Conservation (phyloP, 495 filamentous ascomycete species). For the Xylaria acuta region DNA sequence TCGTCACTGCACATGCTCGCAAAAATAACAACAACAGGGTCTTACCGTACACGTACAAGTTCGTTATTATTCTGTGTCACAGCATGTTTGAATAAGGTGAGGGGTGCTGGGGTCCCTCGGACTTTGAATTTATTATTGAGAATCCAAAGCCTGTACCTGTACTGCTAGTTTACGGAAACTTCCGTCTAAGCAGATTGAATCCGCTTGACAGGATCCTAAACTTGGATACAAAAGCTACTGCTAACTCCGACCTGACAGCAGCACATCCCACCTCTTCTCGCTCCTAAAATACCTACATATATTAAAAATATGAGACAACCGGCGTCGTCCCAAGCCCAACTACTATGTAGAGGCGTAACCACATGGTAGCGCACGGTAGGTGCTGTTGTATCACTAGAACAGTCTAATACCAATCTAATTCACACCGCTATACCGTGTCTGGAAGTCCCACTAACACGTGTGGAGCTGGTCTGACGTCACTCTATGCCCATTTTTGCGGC, state of each 20-base stretch:
- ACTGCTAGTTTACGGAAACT: not conserved
- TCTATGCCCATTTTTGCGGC: conserved; percentile 11
- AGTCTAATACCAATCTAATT: not conserved
- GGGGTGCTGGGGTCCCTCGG: not conserved
- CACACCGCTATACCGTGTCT: not conserved
- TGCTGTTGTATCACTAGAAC: not conserved
- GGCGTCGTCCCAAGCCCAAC: too few species aligned
- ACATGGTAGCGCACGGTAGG: not conserved
- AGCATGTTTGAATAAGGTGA: not conserved
- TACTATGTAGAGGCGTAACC: too few species aligned
- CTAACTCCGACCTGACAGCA: not conserved
- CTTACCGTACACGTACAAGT: not conserved
- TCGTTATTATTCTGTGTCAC: not conserved
- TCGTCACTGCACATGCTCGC: conserved; percentile 2
- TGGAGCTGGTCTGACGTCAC: conserved; percentile 17
- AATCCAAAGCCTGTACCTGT: not conserved
- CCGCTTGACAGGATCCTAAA: not conserved
- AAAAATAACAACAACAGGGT: not conserved
- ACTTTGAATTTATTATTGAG: not conserved
- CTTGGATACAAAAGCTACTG: not conserved
- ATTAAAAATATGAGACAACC: not conserved
- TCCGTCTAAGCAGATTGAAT: not conserved
- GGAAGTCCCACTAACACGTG: conserved; percentile 3
- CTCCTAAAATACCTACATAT: not conserved
- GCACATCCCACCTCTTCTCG: not conserved